phyloP scores from a whole-genome alignment of 164 flowering plant genomes.

The Stephania japonica region DNA sequence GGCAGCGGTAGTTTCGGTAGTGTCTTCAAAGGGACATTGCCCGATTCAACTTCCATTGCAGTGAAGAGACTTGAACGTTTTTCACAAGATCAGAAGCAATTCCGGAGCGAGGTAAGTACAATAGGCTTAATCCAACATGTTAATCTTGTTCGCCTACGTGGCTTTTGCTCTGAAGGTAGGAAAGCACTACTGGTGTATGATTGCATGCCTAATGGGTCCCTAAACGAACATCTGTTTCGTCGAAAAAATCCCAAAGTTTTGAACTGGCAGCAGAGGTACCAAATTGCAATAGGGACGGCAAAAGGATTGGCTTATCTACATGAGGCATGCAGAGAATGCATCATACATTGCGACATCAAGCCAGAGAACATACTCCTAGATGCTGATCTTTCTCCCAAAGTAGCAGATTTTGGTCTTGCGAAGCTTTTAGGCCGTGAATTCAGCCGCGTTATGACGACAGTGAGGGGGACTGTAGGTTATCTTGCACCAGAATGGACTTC shows the following conservation, averaged over 20 bases:
- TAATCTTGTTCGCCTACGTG: conserved; percentile 51
- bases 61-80: too few species aligned
- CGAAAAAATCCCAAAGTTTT: too few species aligned
- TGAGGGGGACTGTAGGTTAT: conserved; percentile 38
- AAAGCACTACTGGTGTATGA: conserved; percentile 46
- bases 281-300: conserved; percentile 24
- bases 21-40: too few species aligned
- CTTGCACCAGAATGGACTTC: too few species aligned
- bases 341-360: conserved; percentile 37
- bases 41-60: too few species aligned
- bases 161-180: conserved; percentile 45
- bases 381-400: too few species aligned
- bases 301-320: conserved; percentile 33
- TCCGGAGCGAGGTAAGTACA: conserved; percentile 55
- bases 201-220: conserved; percentile 50
- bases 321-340: conserved; percentile 33
- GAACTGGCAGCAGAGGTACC: too few species aligned
- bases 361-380: conserved; percentile 15
- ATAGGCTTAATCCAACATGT: conserved; percentile 61
- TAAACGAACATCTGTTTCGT: neutral
- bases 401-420: conserved; percentile 13
- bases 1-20: too few species aligned
- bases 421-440: conserved; percentile 36
- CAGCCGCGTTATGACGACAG: conserved; percentile 33
- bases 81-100: conserved; percentile 50